Conservation (phyloP, 1,139 yeast genomes). For the Hansenula sp. region DNA sequence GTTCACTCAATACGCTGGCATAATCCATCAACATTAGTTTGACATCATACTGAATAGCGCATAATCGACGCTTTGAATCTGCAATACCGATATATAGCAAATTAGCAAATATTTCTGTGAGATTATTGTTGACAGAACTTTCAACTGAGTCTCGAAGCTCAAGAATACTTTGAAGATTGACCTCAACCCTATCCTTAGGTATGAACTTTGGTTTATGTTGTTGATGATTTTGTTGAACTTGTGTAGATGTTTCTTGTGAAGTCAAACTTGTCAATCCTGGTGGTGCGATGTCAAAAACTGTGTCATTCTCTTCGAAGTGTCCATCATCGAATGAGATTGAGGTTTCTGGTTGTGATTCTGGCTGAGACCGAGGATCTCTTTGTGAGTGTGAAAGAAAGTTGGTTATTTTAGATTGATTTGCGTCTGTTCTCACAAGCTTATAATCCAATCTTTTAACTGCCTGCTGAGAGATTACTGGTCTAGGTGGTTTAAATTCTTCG, state of each 20-base stretch:
- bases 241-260: background rate
- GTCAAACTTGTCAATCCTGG: background rate
- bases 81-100: constrained; percentile 81
- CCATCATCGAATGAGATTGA: background rate
- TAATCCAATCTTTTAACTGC: constrained; percentile 46
- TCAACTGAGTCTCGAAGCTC: constrained; percentile 51
- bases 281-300: constrained; percentile 3
- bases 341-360: background rate
- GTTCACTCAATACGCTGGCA: constrained; percentile 60
- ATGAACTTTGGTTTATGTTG: constrained; percentile 12
- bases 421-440: constrained; percentile 72
- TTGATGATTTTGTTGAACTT: background rate
- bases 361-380: constrained; percentile 3
- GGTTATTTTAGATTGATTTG: constrained; percentile 57
- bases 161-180: constrained; percentile 56
- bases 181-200: constrained; percentile 27
- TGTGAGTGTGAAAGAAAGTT: constrained; percentile 32
- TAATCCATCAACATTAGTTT: constrained; percentile 78
- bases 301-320: background rate
- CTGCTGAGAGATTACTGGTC: constrained; percentile 5
- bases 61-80: constrained; percentile 63
- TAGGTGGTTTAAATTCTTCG: constrained; percentile 5
- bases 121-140: constrained; percentile 39
- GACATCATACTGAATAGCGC: constrained; percentile 82
- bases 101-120: constrained; percentile 68